Evolutionary conservation across 2,329 filamentous ascomycete genomes (phyloP).

Genomic region (Podosphaera aphanis): DNA sequence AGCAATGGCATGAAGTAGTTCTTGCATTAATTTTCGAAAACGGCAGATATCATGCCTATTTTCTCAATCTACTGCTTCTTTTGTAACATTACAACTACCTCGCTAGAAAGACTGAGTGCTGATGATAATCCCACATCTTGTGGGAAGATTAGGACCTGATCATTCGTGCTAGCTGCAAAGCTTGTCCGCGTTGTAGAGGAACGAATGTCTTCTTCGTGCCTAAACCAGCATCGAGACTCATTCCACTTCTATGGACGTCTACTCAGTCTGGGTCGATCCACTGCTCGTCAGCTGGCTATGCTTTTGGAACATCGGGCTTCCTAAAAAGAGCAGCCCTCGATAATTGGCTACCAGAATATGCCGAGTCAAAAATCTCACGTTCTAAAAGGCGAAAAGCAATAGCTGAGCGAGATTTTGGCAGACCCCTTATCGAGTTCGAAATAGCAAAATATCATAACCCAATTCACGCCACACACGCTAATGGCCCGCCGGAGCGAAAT

Average conservation of each 20-base stretch:
- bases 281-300: not conserved
- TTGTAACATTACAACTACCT: constrained; percentile 2
- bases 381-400: too few relatives aligned
- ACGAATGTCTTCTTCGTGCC: not conserved
- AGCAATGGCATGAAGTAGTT: constrained; percentile 6
- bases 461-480: too few relatives aligned
- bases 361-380: too few relatives aligned
- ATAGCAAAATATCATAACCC: too few relatives aligned
- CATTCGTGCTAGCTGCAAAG: constrained; percentile 1
- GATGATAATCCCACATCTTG: constrained; percentile 8
- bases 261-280: not conserved
- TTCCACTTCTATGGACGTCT: not conserved
- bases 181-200: not conserved
- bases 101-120: constrained; percentile 7
- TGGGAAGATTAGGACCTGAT: constrained; percentile 13
- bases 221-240: not conserved
- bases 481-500: too few relatives aligned
- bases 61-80: constrained; percentile 2
- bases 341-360: too few relatives aligned
- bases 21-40: not conserved
- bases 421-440: too few relatives aligned
- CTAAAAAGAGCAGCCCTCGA: not conserved
- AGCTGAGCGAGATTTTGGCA: too few relatives aligned
- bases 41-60: not conserved
- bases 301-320: not conserved